Evolutionary conservation across 495 filamentous ascomycete species (phyloP), one percentile per base, ranked within the genome.

Genomic region (Platismatia glauca): DNA sequence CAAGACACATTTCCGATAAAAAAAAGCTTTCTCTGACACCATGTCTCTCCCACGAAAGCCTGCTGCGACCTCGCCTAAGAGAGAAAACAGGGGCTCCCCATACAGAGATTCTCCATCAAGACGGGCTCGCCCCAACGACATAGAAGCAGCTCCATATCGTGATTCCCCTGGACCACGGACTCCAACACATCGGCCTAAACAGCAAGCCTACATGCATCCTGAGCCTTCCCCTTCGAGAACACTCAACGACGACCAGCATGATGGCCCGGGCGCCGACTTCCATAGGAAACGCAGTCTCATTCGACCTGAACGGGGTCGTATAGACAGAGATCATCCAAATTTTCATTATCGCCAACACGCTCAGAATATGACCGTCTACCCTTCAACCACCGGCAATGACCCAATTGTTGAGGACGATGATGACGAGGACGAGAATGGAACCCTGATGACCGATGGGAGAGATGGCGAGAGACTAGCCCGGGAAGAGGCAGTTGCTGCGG

Each of bases 341-440:
- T 97, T 95, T 70, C 83, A 96, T 70, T 97, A 97, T 72, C 84
- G 89, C 44, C 87, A 96, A 70, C 89, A 94, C 82, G 90, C 90
- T 15, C 88, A 89, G 48, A 81, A 82, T 18, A 94, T 97, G 90
- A 80, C 86, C 29, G 89, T 89, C 13, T 76, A 89, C 59, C 95
- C 95, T 2, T 96, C 94, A 0, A 86, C 88, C 24, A 97, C 94
- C 0, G 94, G 95, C 56, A 86, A 95, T 65, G 94, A 97, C 71
- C 91, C 91, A 8, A 80, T 94, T 35, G 70, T 87, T 31, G 92
- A 96, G 71, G 86, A 84, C 50, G 65, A 88, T 57, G 65, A 84
- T 52, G 48, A 52, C 15, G 48, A 88, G 56, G 81, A 75, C 8
- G 82, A 88, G 68, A 72, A 69, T 41, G 81, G 81, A 57, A 85